Evolutionary conservation across 192 early-diverging fungal genomes (phyloP), one percentile per base, ranked within the genome.

Genomic region (Rhizoclosmatium sp.): DNA sequence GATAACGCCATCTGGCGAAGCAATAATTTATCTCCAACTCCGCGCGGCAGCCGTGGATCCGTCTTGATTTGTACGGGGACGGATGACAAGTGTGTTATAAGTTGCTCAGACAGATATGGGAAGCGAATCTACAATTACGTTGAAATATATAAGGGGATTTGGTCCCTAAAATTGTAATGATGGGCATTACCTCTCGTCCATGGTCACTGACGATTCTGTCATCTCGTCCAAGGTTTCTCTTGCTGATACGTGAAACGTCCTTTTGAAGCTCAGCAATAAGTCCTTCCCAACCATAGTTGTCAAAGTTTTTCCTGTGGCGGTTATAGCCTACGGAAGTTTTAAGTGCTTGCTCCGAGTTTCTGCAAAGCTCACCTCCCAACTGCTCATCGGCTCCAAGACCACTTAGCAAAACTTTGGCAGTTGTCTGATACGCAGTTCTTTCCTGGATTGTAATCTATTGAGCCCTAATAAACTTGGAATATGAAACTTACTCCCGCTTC

Each of bases 311-410:
- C 46, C 92, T 89, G 77, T 98, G 97, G 2, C 95, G 89, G 41
- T 93, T 92, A 82, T 98, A 98, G 21, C 97, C 97, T 21, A 90
- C 93, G 4, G 56, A 14, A 58, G n/a, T 58, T 14, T 21, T 16
- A 21, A 58, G n/a, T 58, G 56, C 12, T 14, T 58, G 12, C 12
- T 40, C n/a, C 14, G 7, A 47, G 45, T 1, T 16, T 47, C 7
- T 16, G 45, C 45, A 54, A 54, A 54, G n/a, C 71, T 47, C n/a
- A 80, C 78, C 72, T 59, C 69, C 74, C n/a, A 96, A 78, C 85
- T 96, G 93, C 81, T 98, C 97, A 75, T 98, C 97, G 0, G 97
- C 96, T 42, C 97, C 97, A 45, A 98, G 84, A 3, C 97, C 97
- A 65, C 93, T 91, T 1, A 98, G 78, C 39, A 97, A 71, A 14